These are phyloP conservation scores for Talaromyces sp. DNA, from an alignment of 2,329 filamentous ascomycete species.

Conservation along the genomic window DNA sequence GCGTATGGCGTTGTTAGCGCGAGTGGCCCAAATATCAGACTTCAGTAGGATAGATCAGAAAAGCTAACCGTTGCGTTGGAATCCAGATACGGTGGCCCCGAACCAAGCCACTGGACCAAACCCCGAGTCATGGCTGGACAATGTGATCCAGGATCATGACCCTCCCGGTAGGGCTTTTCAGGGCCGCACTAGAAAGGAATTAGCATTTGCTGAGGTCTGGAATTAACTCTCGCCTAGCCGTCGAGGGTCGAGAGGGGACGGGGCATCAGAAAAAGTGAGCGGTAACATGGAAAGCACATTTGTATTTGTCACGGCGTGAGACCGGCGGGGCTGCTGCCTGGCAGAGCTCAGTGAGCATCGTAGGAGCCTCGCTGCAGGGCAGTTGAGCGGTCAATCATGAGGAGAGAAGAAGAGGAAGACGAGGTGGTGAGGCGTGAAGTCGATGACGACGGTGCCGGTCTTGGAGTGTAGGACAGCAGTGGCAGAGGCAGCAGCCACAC, in stretches of 20 bases:
- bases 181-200: not conserved
- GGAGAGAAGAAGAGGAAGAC: not conserved
- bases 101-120: not conserved
- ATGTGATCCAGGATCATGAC: not conserved
- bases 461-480: not conserved
- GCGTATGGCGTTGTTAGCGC: constrained; percentile 5
- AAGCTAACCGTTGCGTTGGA: constrained; percentile 10
- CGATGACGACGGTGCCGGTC: not conserved
- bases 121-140: not conserved
- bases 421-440: not conserved
- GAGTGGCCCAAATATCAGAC: constrained; percentile 10
- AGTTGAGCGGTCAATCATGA: not conserved
- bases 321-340: not conserved
- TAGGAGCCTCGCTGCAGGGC: not conserved
- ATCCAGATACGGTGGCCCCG: not conserved
- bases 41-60: constrained; percentile 11
- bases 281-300: not conserved
- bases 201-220: not conserved
- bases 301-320: not conserved
- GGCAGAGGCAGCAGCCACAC: not conserved
- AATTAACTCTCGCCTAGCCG: not conserved
- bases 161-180: not conserved
- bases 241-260: not conserved
- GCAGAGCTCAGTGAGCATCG: not conserved
- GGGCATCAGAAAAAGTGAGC: not conserved